Conservation (phyloP, 73 alveolate species). For the Tetrahymena borealis region DNA sequence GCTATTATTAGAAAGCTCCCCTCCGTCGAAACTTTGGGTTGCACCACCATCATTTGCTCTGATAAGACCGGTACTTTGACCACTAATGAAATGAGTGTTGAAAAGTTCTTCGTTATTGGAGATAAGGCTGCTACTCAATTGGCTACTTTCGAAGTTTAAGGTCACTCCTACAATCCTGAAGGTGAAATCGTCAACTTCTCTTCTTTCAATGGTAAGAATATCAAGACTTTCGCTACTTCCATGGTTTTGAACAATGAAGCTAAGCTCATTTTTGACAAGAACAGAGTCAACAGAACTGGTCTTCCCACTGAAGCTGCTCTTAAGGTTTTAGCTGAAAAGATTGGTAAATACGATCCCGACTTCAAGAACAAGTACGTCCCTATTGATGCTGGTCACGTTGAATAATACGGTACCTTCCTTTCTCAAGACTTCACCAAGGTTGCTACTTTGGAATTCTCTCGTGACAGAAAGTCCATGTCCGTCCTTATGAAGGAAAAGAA, state of each 20-base stretch:
- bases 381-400: conserved; percentile 8
- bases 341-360: conserved; percentile 58
- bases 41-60: conserved; percentile 96
- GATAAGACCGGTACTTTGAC: conserved; percentile 98
- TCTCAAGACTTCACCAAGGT: conserved; percentile 25
- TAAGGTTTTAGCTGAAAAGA: conserved; percentile 83
- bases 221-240: background rate
- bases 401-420: conserved; percentile 30
- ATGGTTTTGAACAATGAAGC: conserved; percentile 41
- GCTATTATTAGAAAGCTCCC: conserved; percentile 43
- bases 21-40: conserved; percentile 80
- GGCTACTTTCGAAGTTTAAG: conserved; percentile 53
- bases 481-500: conserved; percentile 56
- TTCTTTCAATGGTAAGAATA: background rate
- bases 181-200: conserved; percentile 47
- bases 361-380: conserved; percentile 4
- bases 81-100: conserved; percentile 83
- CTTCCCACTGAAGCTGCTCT: conserved; percentile 71
- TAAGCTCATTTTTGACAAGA: conserved; percentile 23
- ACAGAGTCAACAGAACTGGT: conserved; percentile 46
- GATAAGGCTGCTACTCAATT: conserved; percentile 29
- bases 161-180: conserved; percentile 61
- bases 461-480: conserved; percentile 97
- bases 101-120: conserved; percentile 44
- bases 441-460: conserved; percentile 85